Base-by-base conservation (phyloP, 148 eudicot genomes). In the Fagopyrum homotropicum region DNA sequence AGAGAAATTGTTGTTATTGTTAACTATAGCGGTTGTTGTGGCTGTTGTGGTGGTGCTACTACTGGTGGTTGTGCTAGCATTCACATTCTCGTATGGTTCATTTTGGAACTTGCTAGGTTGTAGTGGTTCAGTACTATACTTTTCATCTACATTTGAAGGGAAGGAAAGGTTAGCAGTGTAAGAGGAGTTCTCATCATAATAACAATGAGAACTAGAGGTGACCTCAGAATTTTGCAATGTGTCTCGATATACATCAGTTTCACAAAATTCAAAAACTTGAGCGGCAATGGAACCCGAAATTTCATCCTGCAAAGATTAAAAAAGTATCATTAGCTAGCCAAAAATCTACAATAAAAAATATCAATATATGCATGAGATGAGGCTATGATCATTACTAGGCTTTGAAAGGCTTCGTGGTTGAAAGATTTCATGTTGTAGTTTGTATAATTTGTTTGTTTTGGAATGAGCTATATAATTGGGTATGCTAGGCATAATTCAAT, bases 181-280 rank as follows among this genome's bases (percentile, higher is more conserved):
- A 4, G 88, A 80, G 76, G 86, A 85, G 16, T 87, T 88, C 16
- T 91, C 94, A 44, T 88, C 83, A 76, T 84, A 85, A 73, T 73
- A 77, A 44, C 85, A 83, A 40, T 17, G 45, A 1, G 97, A 87
- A 66, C 83, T 88, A 2, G 92, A 89, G 63, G 85, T 81, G 45
- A 85, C 89, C 80, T 93, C 95, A 0, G 91, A 83, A 17, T 29
- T 85, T 46, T 87, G 92, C 43, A 91, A 43, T 1, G 97, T 75
- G 40, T 88, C 92, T 4, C 74, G 77, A 66, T 88, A 89, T 60
- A 93, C 61, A 50, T 91, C 94, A 2, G 91, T 75, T 52, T 91
- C 88, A 74, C 86, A 86, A 4, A 89, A 84, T 4, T 91, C 92
- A 0, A 91, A 81, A 0, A 88, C 75, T 78, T 88, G 89, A 73